Conservation (phyloP, 176 grass and related monocot species). For the Cenchrus fungigraminus region DNA sequence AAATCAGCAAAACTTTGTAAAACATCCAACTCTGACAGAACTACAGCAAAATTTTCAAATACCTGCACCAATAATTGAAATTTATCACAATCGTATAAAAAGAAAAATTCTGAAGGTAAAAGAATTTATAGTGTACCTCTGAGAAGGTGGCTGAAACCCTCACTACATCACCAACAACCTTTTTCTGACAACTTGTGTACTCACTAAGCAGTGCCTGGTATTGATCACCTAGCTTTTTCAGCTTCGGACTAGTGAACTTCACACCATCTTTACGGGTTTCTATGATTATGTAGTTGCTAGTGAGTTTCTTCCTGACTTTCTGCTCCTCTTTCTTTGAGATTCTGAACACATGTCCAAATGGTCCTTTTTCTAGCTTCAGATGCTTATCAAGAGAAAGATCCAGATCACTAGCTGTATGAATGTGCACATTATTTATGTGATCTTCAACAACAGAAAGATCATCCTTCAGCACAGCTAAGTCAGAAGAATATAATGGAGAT, state of each 20-base stretch:
- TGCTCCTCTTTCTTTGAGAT: conserved; percentile 99
- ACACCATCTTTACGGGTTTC: conserved; percentile 99
- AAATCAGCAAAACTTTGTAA: conserved; percentile 95
- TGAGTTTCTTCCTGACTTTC: conserved; percentile 93
- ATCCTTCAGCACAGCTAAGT: conserved; percentile 72
- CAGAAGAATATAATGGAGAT: conserved; percentile 72
- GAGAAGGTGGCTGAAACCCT: conserved; percentile 72
- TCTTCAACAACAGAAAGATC: conserved; percentile 74
- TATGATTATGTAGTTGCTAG: conserved; percentile 75
- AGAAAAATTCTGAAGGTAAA: conserved; percentile 23
- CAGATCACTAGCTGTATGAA: conserved; percentile 71
- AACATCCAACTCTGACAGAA: conserved; percentile 92
- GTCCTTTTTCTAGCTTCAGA: conserved; percentile 87
- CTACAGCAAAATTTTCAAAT: conserved; percentile 78
- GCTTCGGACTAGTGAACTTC: conserved; percentile 87
- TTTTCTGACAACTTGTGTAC: conserved; percentile 82
- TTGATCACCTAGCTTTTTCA: conserved; percentile 93
- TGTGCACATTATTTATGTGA: conserved; percentile 76
- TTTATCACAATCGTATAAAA: conserved; percentile 7
- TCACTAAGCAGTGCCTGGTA: conserved; percentile 76
- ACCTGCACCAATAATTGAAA: conserved; percentile 59
- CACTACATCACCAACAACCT: conserved; percentile 71
- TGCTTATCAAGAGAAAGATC: conserved; percentile 89
- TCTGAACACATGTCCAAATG: conserved; percentile 94
- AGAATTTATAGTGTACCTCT: conserved; percentile 62